Conservation (phyloP, 202 grass and related monocot genomes). For the Elaeis oleifera region DNA sequence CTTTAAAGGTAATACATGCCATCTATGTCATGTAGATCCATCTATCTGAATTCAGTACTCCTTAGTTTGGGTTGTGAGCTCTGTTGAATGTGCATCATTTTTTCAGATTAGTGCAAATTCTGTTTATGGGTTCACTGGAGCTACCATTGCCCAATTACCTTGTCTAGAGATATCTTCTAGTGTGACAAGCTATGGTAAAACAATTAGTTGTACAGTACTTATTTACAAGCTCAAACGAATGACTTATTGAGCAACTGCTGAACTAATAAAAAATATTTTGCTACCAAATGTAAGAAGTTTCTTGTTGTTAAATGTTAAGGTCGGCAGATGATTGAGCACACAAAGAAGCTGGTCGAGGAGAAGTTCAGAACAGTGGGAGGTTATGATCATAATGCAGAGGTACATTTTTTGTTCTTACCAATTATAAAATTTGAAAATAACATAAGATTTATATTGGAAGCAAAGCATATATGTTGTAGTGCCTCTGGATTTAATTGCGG, state of each 20-base stretch:
- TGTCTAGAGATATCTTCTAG: conserved; percentile 98
- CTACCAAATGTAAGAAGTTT: neutral
- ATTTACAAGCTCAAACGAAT: too few species aligned
- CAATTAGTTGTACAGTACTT: neutral
- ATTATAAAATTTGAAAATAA: neutral
- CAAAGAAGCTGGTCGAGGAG: conserved; percentile 97
- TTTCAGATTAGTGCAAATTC: conserved; percentile 91
- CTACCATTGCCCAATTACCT: conserved; percentile 87
- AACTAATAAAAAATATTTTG: neutral
- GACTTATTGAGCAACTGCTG: neutral
- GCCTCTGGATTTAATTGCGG: too few species aligned
- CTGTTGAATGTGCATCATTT: conserved; percentile 13
- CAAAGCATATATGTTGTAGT: too few species aligned
- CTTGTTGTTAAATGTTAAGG: conserved; percentile 32
- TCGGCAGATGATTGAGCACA: conserved; percentile 99
- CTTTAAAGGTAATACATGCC: conserved; percentile 61
- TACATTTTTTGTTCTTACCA: conserved; percentile 22
- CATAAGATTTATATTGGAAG: too few species aligned
- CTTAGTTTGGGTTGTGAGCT: conserved; percentile 1
- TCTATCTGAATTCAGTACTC: too few species aligned
- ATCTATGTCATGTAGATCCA: conserved; percentile 4
- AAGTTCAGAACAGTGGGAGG: conserved; percentile 78
- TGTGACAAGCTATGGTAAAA: conserved; percentile 91
- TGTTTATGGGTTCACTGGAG: conserved; percentile 98
- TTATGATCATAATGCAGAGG: conserved; percentile 95